phyloP scores from a whole-genome alignment of 2,329 filamentous ascomycete species.

The Microcera coccophila region DNA sequence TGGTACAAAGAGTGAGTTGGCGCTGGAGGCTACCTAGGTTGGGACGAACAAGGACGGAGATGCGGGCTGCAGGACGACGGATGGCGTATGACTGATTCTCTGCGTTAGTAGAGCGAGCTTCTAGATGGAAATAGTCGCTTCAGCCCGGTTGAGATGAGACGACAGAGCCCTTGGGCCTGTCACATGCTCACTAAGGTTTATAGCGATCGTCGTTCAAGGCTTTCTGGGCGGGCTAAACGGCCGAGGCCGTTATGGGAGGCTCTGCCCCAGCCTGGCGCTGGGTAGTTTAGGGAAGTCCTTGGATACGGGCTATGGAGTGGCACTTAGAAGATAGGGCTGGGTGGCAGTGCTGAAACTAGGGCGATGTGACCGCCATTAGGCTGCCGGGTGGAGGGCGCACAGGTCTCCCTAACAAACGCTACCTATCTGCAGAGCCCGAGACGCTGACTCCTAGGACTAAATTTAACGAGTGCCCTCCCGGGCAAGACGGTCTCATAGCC shows the following conservation, averaged over 20 bases:
- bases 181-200: neutral
- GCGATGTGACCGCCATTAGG: neutral
- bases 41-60: neutral
- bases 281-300: too few relatives aligned
- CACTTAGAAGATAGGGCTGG: neutral
- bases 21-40: neutral
- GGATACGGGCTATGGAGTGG: neutral
- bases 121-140: neutral
- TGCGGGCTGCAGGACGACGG: neutral
- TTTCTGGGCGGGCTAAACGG: neutral
- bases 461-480: neutral
- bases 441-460: too few relatives aligned
- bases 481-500: neutral
- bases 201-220: neutral
- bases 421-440: neutral
- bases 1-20: neutral
- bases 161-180: neutral
- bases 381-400: neutral
- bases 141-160: neutral
- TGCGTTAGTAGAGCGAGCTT: neutral
- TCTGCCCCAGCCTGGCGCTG: neutral
- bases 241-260: neutral
- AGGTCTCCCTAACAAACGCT: neutral
- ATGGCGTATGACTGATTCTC: neutral
- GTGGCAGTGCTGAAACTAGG: neutral